phyloP scores from a whole-genome alignment of 2,329 filamentous ascomycete genomes.

The Fusarium irregulare region DNA sequence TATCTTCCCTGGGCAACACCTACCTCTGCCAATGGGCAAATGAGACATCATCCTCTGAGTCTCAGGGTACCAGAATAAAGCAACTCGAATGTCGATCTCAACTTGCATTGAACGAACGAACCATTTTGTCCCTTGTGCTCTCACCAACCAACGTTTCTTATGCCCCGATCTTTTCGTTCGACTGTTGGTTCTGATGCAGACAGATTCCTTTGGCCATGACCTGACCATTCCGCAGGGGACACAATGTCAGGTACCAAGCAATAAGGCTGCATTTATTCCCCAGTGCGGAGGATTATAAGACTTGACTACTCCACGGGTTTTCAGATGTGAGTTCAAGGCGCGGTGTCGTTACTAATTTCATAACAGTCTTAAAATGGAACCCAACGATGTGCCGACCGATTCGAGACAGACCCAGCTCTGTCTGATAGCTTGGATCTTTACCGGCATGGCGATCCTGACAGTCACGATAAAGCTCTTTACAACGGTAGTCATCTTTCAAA shows the following conservation, averaged over 20 bases:
- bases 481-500: conserved; percentile 3
- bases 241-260: neutral
- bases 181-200: neutral
- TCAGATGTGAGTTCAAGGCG: neutral
- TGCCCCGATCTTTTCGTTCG: neutral
- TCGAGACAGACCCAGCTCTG: conserved; percentile 2
- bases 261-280: neutral
- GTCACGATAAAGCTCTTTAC: conserved; percentile 6
- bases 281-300: neutral
- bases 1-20: too few species aligned
- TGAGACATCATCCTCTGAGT: neutral
- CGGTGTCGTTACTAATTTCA: neutral
- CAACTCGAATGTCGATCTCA: neutral
- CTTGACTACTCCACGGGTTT: neutral
- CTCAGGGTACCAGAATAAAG: neutral
- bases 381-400: neutral
- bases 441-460: conserved; percentile 8
- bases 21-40: neutral
- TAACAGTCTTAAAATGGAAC: neutral
- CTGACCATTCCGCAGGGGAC: neutral
- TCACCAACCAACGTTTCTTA: neutral
- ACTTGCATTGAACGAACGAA: neutral
- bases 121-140: neutral
- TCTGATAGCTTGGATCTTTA: conserved; percentile 11
- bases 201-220: neutral